These are phyloP conservation scores for Brasilioporus rufonigricans DNA, from an alignment of 768 basidiomycete genomes.

Conservation along the genomic window DNA sequence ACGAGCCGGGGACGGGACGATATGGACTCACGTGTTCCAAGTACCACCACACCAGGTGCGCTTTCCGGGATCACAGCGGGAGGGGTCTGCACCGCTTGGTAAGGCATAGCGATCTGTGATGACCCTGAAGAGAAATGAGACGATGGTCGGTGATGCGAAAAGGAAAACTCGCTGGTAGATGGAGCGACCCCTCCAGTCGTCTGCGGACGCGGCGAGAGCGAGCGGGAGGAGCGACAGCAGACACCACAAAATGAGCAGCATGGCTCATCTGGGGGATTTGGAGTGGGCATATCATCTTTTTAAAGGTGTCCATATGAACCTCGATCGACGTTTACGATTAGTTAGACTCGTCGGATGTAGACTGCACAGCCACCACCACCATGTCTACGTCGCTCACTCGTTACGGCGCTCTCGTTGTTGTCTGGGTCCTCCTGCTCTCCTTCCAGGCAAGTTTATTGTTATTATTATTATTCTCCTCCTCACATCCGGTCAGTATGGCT, in stretches of 20 bases:
- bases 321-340: too few species aligned
- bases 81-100: constrained; percentile 6
- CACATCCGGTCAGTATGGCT: constrained; percentile 63
- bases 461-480: not conserved
- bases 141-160: too few species aligned
- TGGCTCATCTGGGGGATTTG: not conserved
- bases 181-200: constrained; percentile 15
- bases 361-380: not conserved
- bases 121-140: constrained; percentile 2
- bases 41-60: constrained; percentile 19
- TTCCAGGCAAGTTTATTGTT: constrained; percentile 43
- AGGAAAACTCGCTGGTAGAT: constrained; percentile 11
- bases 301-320: too few species aligned
- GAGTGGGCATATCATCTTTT: not conserved
- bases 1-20: not conserved
- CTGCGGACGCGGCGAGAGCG: constrained; percentile 8
- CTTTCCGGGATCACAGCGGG: constrained; percentile 6
- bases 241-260: not conserved
- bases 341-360: not conserved
- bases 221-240: not conserved
- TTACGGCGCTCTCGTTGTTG: constrained; percentile 62
- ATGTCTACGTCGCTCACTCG: constrained; percentile 43
- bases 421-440: constrained; percentile 65
- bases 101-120: constrained; percentile 15
- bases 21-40: constrained; percentile 9